Evolutionary conservation across 768 basidiomycete species (phyloP).

Genomic region (Rubroboletus satanas): DNA sequence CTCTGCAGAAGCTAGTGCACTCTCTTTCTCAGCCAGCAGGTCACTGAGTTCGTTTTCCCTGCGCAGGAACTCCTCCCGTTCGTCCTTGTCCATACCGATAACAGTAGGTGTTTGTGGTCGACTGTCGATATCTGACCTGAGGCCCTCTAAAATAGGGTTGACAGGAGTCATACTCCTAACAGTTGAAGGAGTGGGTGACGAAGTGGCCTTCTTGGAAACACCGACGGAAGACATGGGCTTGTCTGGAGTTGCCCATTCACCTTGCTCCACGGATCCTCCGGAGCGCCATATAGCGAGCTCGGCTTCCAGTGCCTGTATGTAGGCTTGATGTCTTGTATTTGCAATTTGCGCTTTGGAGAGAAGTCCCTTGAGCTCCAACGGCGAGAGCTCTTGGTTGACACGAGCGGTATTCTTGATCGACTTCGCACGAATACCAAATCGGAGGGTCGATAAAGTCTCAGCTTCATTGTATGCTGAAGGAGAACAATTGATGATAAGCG

Average conservation of each 20-base stretch:
- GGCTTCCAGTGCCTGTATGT: conserved; percentile 86
- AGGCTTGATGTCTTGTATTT: conserved; percentile 77
- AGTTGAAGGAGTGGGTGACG: conserved; percentile 64
- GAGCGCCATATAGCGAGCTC: conserved; percentile 87
- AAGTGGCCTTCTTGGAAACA: conserved; percentile 43
- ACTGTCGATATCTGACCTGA: conserved; percentile 71
- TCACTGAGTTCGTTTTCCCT: conserved; percentile 97
- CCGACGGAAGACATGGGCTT: conserved; percentile 47
- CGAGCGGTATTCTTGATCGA: conserved; percentile 99
- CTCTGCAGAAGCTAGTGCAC: conserved; percentile 70
- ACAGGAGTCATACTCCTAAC: conserved; percentile 71
- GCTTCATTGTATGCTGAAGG: conserved; percentile 96
- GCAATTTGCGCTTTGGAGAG: conserved; percentile 87
- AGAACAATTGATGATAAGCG: conserved; percentile 99
- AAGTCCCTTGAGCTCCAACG: conserved; percentile 90
- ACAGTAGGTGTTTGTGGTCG: conserved; percentile 92
- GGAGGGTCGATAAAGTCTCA: conserved; percentile 94
- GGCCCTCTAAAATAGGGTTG: conserved; percentile 66
- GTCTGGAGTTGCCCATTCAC: conserved; percentile 73
- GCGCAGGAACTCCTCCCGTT: conserved; percentile 93
- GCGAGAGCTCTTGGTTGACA: conserved; percentile 96
- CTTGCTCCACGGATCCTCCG: conserved; percentile 79
- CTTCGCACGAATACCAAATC: conserved; percentile 99
- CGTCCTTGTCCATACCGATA: conserved; percentile 88
- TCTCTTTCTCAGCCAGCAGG: conserved; percentile 87